Conservation (phyloP, 129 eudicot genomes). For the Erigeron canadensis region DNA sequence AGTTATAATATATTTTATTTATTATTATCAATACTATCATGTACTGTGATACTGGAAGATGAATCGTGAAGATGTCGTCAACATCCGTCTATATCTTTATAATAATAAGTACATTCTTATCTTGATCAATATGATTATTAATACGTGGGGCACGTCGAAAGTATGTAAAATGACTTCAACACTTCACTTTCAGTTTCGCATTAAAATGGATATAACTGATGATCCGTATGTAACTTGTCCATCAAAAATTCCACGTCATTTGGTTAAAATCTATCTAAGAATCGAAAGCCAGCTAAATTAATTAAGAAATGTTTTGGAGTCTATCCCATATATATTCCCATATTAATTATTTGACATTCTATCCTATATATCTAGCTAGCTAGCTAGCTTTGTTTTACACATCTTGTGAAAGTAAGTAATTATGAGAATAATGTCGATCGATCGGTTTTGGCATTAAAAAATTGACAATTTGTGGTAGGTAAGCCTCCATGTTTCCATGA, state of each 20-base stretch:
- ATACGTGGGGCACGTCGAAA: not conserved
- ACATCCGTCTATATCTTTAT: not conserved
- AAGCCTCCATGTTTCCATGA: not conserved
- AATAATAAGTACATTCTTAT: not conserved
- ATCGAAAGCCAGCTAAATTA: not conserved
- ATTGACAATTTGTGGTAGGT: not conserved
- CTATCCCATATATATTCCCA: too few species aligned
- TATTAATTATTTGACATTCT: too few species aligned
- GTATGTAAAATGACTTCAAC: constrained; percentile 7
- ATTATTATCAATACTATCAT: not conserved
- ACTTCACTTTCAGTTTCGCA: constrained; percentile 13
- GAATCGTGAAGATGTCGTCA: not conserved
- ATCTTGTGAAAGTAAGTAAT: not conserved
- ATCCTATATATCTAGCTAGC: not conserved
- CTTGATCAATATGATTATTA: not conserved
- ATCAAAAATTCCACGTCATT: not conserved
- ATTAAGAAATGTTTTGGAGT: not conserved
- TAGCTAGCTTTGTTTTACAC: too few species aligned
- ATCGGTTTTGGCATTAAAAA: not conserved
- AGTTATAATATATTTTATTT: too few species aligned
- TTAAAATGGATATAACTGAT: not conserved
- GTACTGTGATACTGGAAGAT: not conserved
- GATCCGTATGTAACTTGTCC: not conserved
- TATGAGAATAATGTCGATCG: not conserved
- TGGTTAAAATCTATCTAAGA: not conserved